Base-by-base conservation (phyloP, 2,329 filamentous ascomycete species). In the Fusarium equiseti region DNA sequence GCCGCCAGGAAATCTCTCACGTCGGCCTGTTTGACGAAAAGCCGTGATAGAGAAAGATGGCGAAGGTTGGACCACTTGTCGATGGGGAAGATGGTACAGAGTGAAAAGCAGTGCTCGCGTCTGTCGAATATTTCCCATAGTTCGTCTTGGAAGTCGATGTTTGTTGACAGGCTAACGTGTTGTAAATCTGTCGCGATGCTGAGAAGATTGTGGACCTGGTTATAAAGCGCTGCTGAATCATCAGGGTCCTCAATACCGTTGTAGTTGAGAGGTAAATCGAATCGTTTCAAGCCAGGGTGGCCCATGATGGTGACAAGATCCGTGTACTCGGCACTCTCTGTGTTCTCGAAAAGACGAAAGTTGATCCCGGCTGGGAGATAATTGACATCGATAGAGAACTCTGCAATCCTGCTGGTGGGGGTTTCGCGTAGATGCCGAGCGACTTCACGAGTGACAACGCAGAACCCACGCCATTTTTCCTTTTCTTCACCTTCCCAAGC, bases 341-440 rank as follows among this genome's bases (percentile, higher is more conserved):
- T 16, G 3, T 32, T 18, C 2, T 66, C 58, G 6, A 73, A 71
- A 1, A 62, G 16, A 18, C 43, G 60, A 2, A 60, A 54, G 9
- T 58, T 80, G 3, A 82, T 70, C 0, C 81, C 79, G 0, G 76
- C 79, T 4, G 58, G 11, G 8, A 82, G 67, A 3, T 70, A 45
- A 43, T 79, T 70, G 7, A 62, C 73, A 46, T 83, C 78, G 8
- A 83, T 16, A 8, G 78, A 38, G 4, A 85, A 66, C 49, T 82
- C 81, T 4, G 76, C 61, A 22, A 84, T 56, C 24, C 4, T 24
- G 13, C 7, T 55, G 6, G 8, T 54, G 3, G 38, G 54, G 2
- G 50, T 66, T 1, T 67, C 43, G 1, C 38, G 52, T 22, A 77
- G 63, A 2, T 73, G 44, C 54, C 70, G 49, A 2, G 77, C 72